Conservation (phyloP, 1,284 basidiomycete genomes). For the Rhodotorula glutinis region DNA sequence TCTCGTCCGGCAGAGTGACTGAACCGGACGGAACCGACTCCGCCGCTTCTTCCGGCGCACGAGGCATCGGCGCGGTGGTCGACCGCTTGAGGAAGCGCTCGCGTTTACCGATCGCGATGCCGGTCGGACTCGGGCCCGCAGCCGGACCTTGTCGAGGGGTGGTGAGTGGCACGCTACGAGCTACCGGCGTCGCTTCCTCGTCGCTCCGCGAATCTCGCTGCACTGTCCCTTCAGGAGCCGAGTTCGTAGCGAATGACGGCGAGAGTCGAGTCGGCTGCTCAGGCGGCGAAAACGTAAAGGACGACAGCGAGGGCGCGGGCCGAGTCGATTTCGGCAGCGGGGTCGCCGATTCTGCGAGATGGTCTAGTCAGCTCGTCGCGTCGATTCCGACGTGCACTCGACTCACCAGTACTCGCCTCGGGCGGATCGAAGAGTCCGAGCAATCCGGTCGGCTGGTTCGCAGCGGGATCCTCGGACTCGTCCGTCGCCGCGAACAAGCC, state of each 20-base stretch:
- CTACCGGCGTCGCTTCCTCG: constrained; percentile 8
- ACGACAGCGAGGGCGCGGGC: constrained; percentile 4
- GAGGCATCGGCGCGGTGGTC: not conserved
- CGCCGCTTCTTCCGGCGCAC: too few species aligned
- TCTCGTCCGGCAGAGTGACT: too few species aligned
- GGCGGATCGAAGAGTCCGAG: constrained; percentile 32
- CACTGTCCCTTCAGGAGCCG: not conserved
- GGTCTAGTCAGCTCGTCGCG: not conserved
- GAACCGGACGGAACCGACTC: too few species aligned
- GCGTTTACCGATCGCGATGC: not conserved
- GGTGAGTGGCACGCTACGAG: not conserved
- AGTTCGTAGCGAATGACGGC: not conserved
- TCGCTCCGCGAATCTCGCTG: not conserved
- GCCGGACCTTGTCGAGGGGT: not conserved
- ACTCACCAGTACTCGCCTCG: constrained; percentile 10
- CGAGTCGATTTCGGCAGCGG: constrained; percentile 11
- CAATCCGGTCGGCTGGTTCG: constrained; percentile 1
- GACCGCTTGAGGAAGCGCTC: constrained; percentile 21
- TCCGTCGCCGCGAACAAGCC: constrained; percentile 18
- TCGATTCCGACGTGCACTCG: not conserved
- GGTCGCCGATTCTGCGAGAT: not conserved
- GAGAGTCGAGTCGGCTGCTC: not conserved
- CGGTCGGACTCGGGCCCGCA: not conserved
- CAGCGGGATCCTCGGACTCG: not conserved
- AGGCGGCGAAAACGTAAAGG: constrained; percentile 14